Evolutionary conservation across 331 rosid species (phyloP).

Genomic region (Acacia concinna): DNA sequence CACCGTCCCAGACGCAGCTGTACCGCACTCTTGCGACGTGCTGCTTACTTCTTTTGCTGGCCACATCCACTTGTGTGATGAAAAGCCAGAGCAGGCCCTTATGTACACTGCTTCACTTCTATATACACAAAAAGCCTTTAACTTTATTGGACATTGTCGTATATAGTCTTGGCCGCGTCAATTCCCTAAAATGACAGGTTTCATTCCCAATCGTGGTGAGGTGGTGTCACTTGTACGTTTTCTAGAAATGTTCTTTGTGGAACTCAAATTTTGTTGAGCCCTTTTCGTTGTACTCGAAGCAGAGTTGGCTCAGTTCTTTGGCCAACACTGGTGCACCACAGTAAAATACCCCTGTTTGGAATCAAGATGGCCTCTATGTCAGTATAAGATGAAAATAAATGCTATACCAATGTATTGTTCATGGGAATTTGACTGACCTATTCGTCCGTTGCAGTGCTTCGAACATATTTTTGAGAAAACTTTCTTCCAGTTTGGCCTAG

Average conservation of each 20-base stretch:
- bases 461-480: slow-evolving; percentile 86
- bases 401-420: neutral
- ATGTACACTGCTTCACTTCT: slow-evolving; percentile 44
- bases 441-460: slow-evolving; percentile 84
- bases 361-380: slow-evolving; percentile 30
- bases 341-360: slow-evolving; percentile 81
- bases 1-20: slow-evolving; percentile 53
- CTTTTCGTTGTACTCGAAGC: slow-evolving; percentile 87
- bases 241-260: slow-evolving; percentile 93
- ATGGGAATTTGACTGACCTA: slow-evolving; percentile 58
- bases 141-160: slow-evolving; percentile 41
- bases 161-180: slow-evolving; percentile 28
- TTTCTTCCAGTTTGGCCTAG: slow-evolving; percentile 99
- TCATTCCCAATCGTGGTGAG: slow-evolving; percentile 25
- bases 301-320: slow-evolving; percentile 88
- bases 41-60: neutral
- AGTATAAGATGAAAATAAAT: slow-evolving; percentile 16
- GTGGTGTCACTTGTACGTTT: slow-evolving; percentile 10
- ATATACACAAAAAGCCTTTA: slow-evolving; percentile 34
- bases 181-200: slow-evolving; percentile 18
- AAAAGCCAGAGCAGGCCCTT: slow-evolving; percentile 37
- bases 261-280: slow-evolving; percentile 96
- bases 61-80: slow-evolving; percentile 38
- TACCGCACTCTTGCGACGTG: slow-evolving; percentile 44
- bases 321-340: slow-evolving; percentile 99